Evolutionary conservation across 257 asterid genomes (phyloP).

Genomic region (Primulina huaijiensis): DNA sequence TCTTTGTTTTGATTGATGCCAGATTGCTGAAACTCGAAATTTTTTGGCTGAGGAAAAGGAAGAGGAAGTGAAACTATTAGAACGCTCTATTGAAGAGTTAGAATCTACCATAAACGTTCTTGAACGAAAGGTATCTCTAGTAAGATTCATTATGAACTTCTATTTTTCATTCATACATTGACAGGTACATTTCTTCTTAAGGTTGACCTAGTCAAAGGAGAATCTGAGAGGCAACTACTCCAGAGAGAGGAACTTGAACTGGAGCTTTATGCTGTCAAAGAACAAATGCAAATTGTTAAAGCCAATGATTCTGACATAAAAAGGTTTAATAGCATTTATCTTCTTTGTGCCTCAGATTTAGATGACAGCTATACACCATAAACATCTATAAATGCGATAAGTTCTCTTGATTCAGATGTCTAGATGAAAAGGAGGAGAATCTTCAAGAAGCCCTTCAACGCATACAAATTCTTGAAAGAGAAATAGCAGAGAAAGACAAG

Average conservation of each 20-base stretch:
- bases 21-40: conserved; percentile 59
- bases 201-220: conserved; percentile 84
- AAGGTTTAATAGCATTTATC: conserved; percentile 46
- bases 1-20: conserved; percentile 22
- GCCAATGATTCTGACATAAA: conserved; percentile 57
- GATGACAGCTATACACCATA: conserved; percentile 1
- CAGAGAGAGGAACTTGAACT: conserved; percentile 95
- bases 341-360: conserved; percentile 3
- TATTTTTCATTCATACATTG: conserved; percentile 21
- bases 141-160: conserved; percentile 14
- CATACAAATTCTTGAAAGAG: conserved; percentile 73
- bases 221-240: conserved; percentile 82
- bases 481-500: conserved; percentile 67
- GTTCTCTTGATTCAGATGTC: conserved; percentile 44
- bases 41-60: conserved; percentile 73
- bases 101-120: conserved; percentile 87
- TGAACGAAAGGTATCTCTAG: conserved; percentile 71
- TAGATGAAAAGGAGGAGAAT: conserved; percentile 57
- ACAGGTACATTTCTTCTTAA: conserved; percentile 34
- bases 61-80: conserved; percentile 82
- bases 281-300: conserved; percentile 64
- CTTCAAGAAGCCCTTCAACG: conserved; percentile 59
- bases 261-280: conserved; percentile 75
- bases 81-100: conserved; percentile 82
- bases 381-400: conserved; percentile 22